Percentiles rank a stretch among this genome's conserved stretches.
phyloP scores from a whole-genome alignment of 208 protist genomes.

The Leishmania guyanensis region DNA sequence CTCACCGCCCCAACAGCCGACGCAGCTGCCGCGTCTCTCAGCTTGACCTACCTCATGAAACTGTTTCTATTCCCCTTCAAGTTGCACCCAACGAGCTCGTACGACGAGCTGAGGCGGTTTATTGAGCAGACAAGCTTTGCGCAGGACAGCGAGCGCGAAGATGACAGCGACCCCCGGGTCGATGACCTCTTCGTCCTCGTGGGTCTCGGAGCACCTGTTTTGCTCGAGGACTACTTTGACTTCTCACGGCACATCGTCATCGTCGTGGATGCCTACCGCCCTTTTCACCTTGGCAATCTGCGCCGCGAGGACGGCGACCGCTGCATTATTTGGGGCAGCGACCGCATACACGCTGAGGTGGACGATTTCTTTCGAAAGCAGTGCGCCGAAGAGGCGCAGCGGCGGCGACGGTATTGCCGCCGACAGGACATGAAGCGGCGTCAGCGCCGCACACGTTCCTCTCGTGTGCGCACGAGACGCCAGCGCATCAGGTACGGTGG shows the following conservation, averaged over 20 bases:
- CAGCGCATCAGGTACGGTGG: conserved; percentile 6
- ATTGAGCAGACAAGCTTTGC: conserved; percentile 59
- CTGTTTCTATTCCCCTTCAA: conserved; percentile 74
- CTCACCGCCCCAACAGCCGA: conserved; percentile 74
- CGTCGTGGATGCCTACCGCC: conserved; percentile 79
- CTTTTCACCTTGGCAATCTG: conserved; percentile 76
- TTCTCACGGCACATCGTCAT: conserved; percentile 71
- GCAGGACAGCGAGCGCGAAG: conserved; percentile 51
- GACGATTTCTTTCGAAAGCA: conserved; percentile 70
- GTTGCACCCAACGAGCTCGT: conserved; percentile 72
- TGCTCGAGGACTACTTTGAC: conserved; percentile 67
- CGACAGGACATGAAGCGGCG: conserved; percentile 16
- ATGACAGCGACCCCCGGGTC: conserved; percentile 22
- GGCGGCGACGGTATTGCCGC: conserved; percentile 39
- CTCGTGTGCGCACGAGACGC: conserved; percentile 3
- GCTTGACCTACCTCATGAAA: conserved; percentile 70
- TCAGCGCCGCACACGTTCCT: neutral
- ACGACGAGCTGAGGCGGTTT: conserved; percentile 57
- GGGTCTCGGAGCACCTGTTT: conserved; percentile 67
- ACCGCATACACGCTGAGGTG: conserved; percentile 66
- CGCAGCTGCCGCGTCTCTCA: conserved; percentile 76
- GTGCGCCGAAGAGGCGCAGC: conserved; percentile 26
- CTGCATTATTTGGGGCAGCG: conserved; percentile 69
- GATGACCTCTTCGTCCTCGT: conserved; percentile 83
- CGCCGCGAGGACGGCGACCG: conserved; percentile 50